phyloP scores from a whole-genome alignment of 177 flowering plant genomes.

The Vitis hybrid region DNA sequence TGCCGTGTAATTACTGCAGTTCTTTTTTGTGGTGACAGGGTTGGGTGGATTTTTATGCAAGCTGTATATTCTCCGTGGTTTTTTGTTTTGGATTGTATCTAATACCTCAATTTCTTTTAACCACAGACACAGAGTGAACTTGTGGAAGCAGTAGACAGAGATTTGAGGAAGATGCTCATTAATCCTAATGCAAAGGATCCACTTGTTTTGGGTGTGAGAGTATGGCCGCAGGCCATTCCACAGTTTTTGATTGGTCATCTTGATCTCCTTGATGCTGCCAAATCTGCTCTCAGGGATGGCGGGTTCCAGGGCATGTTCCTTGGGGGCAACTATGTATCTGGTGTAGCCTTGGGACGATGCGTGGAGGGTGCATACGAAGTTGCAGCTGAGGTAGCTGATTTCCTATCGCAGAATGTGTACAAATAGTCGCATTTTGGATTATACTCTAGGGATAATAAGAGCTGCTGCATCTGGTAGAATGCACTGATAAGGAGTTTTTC shows the following conservation, averaged over 20 bases:
- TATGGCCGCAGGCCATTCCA: conserved; percentile 96
- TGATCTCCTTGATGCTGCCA: conserved; percentile 71
- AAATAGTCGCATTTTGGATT: conserved; percentile 15
- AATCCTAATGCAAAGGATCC: conserved; percentile 70
- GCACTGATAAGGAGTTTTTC: not conserved
- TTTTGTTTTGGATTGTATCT: conserved; percentile 1
- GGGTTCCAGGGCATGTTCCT: conserved; percentile 77
- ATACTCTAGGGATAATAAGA: not conserved
- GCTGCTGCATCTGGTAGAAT: not conserved
- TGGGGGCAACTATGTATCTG: conserved; percentile 89
- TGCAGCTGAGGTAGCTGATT: conserved; percentile 60
- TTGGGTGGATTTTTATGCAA: not conserved
- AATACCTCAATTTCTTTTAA: conserved; percentile 1
- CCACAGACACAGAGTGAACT: conserved; percentile 67
- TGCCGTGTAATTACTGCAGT: not conserved
- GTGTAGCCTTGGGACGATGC: conserved; percentile 96
- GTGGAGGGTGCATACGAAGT: conserved; percentile 89
- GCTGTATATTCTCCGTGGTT: not conserved
- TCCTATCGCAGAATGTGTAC: conserved; percentile 45
- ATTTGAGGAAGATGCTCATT: conserved; percentile 85
- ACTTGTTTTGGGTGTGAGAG: conserved; percentile 68
- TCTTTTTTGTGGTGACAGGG: not conserved
- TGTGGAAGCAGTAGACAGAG: conserved; percentile 83
- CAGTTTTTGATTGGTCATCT: conserved; percentile 89
- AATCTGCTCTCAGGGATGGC: conserved; percentile 45